phyloP scores from a whole-genome alignment of 345 rosid genomes.

The Gossypium anomalum region DNA sequence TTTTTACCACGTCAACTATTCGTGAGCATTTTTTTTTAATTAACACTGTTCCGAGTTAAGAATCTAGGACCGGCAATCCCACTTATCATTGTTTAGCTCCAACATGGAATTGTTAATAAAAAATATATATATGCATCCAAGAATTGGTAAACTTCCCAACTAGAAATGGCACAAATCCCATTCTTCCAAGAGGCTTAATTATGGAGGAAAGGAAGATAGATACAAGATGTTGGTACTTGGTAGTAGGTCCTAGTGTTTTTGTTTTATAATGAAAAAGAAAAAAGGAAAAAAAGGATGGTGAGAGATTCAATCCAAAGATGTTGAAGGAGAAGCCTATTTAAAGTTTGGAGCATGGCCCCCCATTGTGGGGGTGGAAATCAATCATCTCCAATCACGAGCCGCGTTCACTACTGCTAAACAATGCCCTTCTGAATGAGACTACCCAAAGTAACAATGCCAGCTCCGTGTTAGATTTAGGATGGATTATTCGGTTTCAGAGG shows the following conservation, averaged over 20 bases:
- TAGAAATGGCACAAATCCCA: background rate
- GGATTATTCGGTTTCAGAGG: too few species aligned
- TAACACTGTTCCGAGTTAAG: too few species aligned
- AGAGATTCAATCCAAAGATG: background rate
- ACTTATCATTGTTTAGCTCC: background rate
- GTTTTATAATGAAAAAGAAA: slow-evolving; percentile 12
- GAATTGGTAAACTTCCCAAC: background rate
- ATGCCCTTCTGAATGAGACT: background rate
- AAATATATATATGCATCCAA: too few species aligned
- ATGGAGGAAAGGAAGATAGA: background rate
- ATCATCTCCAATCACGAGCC: background rate
- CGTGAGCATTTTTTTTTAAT: too few species aligned
- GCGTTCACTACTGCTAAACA: slow-evolving; percentile 2
- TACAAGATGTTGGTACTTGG: slow-evolving; percentile 9
- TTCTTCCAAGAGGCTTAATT: background rate
- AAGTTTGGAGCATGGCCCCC: slow-evolving; percentile 1
- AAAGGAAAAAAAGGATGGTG: background rate
- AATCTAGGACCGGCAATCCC: too few species aligned
- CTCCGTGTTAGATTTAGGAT: too few species aligned
- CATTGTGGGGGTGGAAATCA: background rate
- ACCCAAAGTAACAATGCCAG: too few species aligned
- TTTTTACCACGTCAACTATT: too few species aligned
- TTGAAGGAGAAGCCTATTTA: background rate
- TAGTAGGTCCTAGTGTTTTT: slow-evolving; percentile 26
- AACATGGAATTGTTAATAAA: background rate